These are phyloP conservation scores for Candida parachauliodes DNA, from an alignment of 805 yeast genomes.

Conservation along the genomic window DNA sequence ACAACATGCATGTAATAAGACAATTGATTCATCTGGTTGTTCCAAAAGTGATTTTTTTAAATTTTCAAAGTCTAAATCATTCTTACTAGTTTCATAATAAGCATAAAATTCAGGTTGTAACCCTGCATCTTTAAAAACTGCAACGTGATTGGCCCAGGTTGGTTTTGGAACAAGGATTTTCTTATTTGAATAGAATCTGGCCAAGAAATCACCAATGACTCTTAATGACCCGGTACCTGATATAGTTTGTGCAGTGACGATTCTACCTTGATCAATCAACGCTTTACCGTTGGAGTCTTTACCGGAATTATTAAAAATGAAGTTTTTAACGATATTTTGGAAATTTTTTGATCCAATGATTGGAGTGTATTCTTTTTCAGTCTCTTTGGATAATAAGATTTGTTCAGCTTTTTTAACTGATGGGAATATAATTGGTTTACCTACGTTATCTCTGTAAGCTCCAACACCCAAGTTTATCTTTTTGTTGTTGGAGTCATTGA, in stretches of 20 bases:
- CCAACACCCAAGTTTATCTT: conserved; percentile 78
- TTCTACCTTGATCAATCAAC: conserved; percentile 56
- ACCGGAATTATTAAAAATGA: conserved; percentile 61
- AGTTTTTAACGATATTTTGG: conserved; percentile 62
- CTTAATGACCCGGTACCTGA: conserved; percentile 96
- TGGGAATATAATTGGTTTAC: conserved; percentile 87
- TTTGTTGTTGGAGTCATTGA: conserved; percentile 55
- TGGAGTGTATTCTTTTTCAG: conserved; percentile 82
- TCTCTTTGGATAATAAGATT: conserved; percentile 43
- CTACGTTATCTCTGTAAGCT: conserved; percentile 86
- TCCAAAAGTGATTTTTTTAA: conserved; percentile 54
- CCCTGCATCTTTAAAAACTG: conserved; percentile 75
- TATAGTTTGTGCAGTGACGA: conserved; percentile 82
- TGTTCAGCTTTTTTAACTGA: conserved; percentile 66
- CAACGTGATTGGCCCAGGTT: conserved; percentile 92
- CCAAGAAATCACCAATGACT: conserved; percentile 75
- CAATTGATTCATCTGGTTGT: conserved; percentile 58
- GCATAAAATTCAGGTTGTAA: conserved; percentile 58
- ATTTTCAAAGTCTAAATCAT: conserved; percentile 62
- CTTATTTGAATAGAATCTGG: conserved; percentile 51
- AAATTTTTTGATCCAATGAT: conserved; percentile 75
- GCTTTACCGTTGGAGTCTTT: conserved; percentile 52
- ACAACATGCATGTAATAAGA: conserved; percentile 89
- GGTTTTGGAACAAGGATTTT: conserved; percentile 77
- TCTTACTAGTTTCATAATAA: conserved; percentile 63